Conservation (phyloP, 768 basidiomycete genomes). For the Rhizopogon vesiculosus region DNA sequence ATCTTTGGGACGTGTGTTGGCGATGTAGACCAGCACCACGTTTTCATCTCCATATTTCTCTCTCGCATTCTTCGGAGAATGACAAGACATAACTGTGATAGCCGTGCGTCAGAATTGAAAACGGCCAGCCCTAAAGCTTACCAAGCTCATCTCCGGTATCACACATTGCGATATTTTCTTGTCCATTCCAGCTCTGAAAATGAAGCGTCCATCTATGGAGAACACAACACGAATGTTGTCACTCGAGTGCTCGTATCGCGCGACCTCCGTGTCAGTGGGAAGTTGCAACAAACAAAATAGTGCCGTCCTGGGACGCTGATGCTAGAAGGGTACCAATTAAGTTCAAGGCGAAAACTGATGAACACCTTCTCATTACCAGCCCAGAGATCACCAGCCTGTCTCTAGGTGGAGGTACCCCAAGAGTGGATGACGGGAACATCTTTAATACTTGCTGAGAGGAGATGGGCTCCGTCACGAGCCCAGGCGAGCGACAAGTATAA, state of each 20-base stretch:
- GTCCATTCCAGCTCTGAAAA: not conserved
- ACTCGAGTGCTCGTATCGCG: slow-evolving; percentile 7
- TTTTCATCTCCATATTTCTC: too few relatives aligned
- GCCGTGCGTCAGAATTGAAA: too few relatives aligned
- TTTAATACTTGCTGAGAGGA: not conserved
- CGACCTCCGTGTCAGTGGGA: slow-evolving; percentile 11
- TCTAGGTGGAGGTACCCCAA: not conserved
- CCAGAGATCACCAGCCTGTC: not conserved
- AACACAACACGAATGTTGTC: not conserved
- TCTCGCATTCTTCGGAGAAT: too few relatives aligned
- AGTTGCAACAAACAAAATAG: slow-evolving; percentile 24
- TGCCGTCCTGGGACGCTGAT: slow-evolving; percentile 23
- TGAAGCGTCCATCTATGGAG: not conserved
- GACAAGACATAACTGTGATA: too few relatives aligned
- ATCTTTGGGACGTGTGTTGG: too few relatives aligned
- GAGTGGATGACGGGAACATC: not conserved
- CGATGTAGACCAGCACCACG: too few relatives aligned
- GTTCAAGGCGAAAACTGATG: slow-evolving; percentile 17
- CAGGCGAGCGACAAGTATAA: not conserved
- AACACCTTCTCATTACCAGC: slow-evolving; percentile 4
- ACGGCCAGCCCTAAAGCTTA: not conserved
- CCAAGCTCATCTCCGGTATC: not conserved
- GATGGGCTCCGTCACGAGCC: not conserved
- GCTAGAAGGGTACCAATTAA: slow-evolving; percentile 21
- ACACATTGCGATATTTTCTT: not conserved